These are phyloP conservation scores for Clonostachys rosea DNA, from an alignment of 2,329 filamentous ascomycete species.

Conservation along the genomic window DNA sequence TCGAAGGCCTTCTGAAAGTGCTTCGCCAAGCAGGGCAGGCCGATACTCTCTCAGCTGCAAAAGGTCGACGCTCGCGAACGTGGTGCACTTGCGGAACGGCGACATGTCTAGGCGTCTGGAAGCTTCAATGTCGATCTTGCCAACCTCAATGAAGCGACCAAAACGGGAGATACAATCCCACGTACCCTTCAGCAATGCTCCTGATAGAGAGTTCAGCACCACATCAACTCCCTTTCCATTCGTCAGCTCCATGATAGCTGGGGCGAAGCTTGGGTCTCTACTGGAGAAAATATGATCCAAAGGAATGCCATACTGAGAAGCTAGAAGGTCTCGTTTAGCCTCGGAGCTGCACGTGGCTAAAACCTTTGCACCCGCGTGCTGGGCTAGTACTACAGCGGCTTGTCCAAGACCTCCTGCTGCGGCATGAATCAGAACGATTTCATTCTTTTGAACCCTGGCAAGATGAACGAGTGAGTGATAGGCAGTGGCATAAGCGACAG, in stretches of 20 bases:
- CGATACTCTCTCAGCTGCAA: too few species aligned
- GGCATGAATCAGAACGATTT: constrained; percentile 16
- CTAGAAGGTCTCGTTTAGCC: constrained; percentile 29
- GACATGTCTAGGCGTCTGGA: background rate
- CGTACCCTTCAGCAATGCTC: background rate
- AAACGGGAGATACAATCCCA: constrained; percentile 37
- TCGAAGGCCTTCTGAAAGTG: too few species aligned
- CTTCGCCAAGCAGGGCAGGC: too few species aligned
- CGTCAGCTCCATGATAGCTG: constrained; percentile 10
- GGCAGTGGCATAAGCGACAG: constrained; percentile 23
- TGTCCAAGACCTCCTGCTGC: constrained; percentile 22
- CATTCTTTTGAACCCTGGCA: constrained; percentile 4
- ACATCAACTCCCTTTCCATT: constrained; percentile 60
- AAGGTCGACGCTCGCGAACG: background rate
- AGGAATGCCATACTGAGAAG: constrained; percentile 26
- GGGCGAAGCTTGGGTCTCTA: constrained; percentile 14
- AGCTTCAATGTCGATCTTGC: background rate
- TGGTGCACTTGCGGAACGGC: background rate
- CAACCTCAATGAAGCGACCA: constrained; percentile 35
- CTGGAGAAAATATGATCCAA: constrained; percentile 20
- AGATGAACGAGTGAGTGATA: constrained; percentile 10
- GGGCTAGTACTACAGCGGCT: constrained; percentile 17
- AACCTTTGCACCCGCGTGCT: constrained; percentile 12
- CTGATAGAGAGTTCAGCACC: constrained; percentile 43
- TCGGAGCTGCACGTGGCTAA: constrained; percentile 8